Base-by-base conservation (phyloP, 306 rosid species). In the Medicago lupulina region DNA sequence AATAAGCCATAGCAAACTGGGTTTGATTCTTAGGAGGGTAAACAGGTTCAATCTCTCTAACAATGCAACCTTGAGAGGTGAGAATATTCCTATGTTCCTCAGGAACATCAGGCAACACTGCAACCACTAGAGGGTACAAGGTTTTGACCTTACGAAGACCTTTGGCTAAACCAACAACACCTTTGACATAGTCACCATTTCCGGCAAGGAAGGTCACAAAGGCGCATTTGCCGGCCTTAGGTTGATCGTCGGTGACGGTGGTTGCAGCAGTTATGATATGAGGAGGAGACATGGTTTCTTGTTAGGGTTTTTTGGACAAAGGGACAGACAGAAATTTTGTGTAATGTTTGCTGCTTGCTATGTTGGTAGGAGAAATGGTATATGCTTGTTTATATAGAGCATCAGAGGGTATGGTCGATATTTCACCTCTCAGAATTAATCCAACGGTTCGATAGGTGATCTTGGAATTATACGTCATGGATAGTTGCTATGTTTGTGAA, bases 141-240 rank as follows among this genome's bases (percentile, higher is more conserved):
- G 85, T 83, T 80, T 86, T 68, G 1, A 28, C 91, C 63, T 88
- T 93, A 13, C 97, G 80, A 0, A 94, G 82, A 17, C 98, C 98
- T 76, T 94, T 94, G 18, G 86, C 98, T 59, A 94, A 71, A 0
- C 98, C 98, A 10, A 93, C 97, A 31, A 89, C 98, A 7, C 97
- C 98, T 25, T 91, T 89, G 51, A 83, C 86, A 2, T 93, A 91
- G 86, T 93, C 96, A 0, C 94, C 94, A 14, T 83, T 71, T 0
- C 98, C 97, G 7, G 97, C 98, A 44, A 93, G 76, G 72, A 93
- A 89, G 5, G 97, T 91, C 9, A 91, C 97, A 9, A 76, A 93
- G 4, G 96, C 98, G 49, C 87, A 77, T 67, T 59, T 54, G 10
- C 7, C 18, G 11, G 53, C 36, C 73, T 82, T 77, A 28, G 76